phyloP scores from a whole-genome alignment of 169 alveolate genomes.

The Babesia divergens region DNA sequence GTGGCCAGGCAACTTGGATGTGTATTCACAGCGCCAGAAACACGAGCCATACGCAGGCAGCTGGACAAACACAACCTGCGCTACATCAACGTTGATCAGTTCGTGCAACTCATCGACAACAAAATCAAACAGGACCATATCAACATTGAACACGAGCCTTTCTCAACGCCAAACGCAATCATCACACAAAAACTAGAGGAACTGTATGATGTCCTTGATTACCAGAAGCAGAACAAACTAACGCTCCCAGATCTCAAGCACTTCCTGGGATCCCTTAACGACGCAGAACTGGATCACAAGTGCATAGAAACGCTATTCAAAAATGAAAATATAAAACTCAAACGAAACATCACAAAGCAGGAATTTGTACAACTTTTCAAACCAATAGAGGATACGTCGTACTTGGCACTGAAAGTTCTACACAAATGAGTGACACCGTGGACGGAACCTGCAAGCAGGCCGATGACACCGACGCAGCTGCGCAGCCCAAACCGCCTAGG shows the following conservation, averaged over 20 bases:
- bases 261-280: conserved; percentile 48
- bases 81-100: conserved; percentile 50
- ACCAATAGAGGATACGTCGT: conserved; percentile 51
- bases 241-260: conserved; percentile 55
- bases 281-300: conserved; percentile 50
- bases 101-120: conserved; percentile 54
- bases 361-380: conserved; percentile 32
- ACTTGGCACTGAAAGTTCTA: conserved; percentile 33
- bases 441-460: background rate
- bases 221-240: conserved; percentile 49
- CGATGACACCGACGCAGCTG: background rate
- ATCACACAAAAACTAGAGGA: conserved; percentile 19
- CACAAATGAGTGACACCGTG: conserved; percentile 10
- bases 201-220: conserved; percentile 45
- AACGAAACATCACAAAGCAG: conserved; percentile 41
- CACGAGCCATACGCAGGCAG: conserved; percentile 28
- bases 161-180: conserved; percentile 25
- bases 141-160: conserved; percentile 9
- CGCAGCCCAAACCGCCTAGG: background rate
- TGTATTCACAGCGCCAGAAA: conserved; percentile 50
- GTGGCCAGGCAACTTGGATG: conserved; percentile 62
- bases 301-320: conserved; percentile 21
- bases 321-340: conserved; percentile 14
- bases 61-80: conserved; percentile 10
- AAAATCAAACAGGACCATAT: conserved; percentile 45